Conservation (phyloP, 371 early-diverging fungal genomes). For the Mucor velutinosus region DNA sequence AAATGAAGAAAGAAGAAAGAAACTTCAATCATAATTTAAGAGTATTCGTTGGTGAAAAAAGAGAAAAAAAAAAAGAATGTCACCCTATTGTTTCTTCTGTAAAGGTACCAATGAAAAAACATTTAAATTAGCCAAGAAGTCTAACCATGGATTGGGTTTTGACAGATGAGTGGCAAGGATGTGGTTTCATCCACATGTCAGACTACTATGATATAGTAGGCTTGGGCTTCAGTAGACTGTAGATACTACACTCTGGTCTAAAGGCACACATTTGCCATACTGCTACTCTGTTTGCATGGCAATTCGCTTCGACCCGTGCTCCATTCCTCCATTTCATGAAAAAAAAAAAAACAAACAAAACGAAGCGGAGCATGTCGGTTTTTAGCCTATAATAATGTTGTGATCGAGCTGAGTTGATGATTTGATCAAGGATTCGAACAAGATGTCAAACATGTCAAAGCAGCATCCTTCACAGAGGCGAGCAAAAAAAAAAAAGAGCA, state of each 20-base stretch:
- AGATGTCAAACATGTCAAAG: too few species aligned
- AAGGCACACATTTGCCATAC: too few species aligned
- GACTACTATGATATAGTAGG: too few species aligned
- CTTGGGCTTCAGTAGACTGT: too few species aligned
- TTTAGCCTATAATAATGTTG: neutral
- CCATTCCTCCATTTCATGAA: neutral
- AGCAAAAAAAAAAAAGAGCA: too few species aligned
- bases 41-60: neutral
- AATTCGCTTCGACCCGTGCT: neutral
- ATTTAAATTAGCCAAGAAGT: neutral
- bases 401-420: neutral
- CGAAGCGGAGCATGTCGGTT: neutral
- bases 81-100: neutral
- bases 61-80: neutral
- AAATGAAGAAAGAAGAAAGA: neutral
- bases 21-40: neutral
- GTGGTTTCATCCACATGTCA: too few species aligned
- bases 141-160: neutral
- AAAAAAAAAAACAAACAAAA: neutral
- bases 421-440: neutral
- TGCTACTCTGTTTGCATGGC: too few species aligned
- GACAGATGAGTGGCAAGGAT: neutral
- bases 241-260: too few species aligned
- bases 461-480: too few species aligned
- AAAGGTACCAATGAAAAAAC: slow-evolving; percentile 3